Conservation (phyloP, 371 early-diverging fungal genomes). For the Mortierella sp. region DNA sequence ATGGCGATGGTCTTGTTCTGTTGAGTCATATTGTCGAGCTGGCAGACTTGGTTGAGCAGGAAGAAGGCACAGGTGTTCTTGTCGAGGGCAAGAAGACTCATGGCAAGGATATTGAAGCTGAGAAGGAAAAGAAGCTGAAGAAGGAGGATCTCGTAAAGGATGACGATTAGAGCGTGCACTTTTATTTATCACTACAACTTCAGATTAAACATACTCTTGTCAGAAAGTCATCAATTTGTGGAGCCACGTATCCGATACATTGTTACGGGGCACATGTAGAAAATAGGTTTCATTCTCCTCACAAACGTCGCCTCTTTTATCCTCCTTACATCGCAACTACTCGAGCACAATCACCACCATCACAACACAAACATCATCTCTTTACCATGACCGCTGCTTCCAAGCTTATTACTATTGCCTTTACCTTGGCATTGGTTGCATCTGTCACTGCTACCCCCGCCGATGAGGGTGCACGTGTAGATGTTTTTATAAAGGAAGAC, state of each 20-base stretch:
- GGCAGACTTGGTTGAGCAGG: conserved; percentile 56
- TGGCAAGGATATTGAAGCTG: conserved; percentile 28
- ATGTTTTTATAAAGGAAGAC: conserved; percentile 14
- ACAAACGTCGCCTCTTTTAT: not conserved
- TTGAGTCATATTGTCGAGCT: conserved; percentile 59
- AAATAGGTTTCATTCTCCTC: conserved; percentile 21
- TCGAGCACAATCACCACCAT: not conserved
- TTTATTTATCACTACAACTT: too few relatives aligned
- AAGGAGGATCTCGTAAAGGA: conserved; percentile 60
- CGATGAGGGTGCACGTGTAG: not conserved
- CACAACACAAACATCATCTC: not conserved
- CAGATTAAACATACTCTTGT: too few relatives aligned
- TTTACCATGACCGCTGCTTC: not conserved
- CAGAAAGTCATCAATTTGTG: too few relatives aligned
- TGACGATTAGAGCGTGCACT: conserved; percentile 11
- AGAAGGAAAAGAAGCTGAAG: conserved; percentile 54
- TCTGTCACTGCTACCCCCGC: conserved; percentile 18
- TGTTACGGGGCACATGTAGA: conserved; percentile 6
- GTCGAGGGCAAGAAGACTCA: conserved; percentile 54
- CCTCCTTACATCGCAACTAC: not conserved
- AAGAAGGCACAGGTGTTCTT: conserved; percentile 61
- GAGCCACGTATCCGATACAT: not conserved
- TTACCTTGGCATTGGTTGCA: conserved; percentile 30
- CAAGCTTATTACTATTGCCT: conserved; percentile 29
- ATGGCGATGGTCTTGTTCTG: conserved; percentile 66